Percentiles rank a stretch among this genome's conserved stretches.
Conservation (phyloP, 805 yeast genomes). For the Hanseniaspora lindneri region DNA sequence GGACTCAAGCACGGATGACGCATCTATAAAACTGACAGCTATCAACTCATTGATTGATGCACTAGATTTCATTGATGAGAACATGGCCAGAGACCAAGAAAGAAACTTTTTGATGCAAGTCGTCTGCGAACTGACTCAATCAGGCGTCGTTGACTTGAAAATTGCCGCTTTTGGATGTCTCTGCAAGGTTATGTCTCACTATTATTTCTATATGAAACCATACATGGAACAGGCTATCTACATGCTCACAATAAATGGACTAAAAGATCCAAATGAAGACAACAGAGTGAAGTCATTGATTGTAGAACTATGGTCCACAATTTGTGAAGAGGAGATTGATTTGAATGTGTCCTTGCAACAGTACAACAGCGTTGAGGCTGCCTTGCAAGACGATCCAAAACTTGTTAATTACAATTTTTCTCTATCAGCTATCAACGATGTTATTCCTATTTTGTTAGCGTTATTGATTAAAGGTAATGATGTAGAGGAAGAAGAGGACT, state of each 20-base stretch:
- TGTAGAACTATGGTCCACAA: slow-evolving; percentile 97
- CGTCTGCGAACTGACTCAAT: slow-evolving; percentile 97
- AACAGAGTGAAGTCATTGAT: slow-evolving; percentile 95
- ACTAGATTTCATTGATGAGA: slow-evolving; percentile 72
- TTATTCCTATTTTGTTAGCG: slow-evolving; percentile 72
- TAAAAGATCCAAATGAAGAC: slow-evolving; percentile 54
- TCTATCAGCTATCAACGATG: slow-evolving; percentile 66
- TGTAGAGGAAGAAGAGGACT: slow-evolving; percentile 64
- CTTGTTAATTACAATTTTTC: slow-evolving; percentile 68
- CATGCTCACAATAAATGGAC: slow-evolving; percentile 79
- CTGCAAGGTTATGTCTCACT: slow-evolving; percentile 79
- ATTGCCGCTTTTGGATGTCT: slow-evolving; percentile 93
- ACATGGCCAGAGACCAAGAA: slow-evolving; percentile 88
- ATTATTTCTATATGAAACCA: slow-evolving; percentile 79
- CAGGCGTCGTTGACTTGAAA: slow-evolving; percentile 66
- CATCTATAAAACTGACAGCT: slow-evolving; percentile 81
- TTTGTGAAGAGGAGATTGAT: slow-evolving; percentile 94
- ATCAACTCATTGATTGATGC: slow-evolving; percentile 84
- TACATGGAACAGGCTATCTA: slow-evolving; percentile 96
- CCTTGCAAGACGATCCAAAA: slow-evolving; percentile 29
- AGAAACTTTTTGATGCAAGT: slow-evolving; percentile 97
- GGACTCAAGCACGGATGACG: slow-evolving; percentile 36
- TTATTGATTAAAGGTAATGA: slow-evolving; percentile 47
- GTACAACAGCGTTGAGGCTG: slow-evolving; percentile 27
- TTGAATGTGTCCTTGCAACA: slow-evolving; percentile 58